phyloP scores from a whole-genome alignment of 2,329 filamentous ascomycete genomes.

The Clonostachys chloroleuca region DNA sequence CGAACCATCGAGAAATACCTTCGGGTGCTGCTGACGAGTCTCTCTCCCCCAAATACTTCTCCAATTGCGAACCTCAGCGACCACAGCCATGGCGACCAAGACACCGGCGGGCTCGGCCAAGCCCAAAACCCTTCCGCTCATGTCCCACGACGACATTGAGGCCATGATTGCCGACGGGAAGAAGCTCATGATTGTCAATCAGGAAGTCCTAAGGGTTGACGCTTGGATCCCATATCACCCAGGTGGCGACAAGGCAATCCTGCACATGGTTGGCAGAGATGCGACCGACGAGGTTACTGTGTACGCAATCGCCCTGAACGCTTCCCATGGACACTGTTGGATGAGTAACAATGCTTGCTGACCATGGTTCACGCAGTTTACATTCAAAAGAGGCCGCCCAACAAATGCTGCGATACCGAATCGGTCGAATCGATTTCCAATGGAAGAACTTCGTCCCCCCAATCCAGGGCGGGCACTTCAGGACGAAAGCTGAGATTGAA shows the following conservation, averaged over 20 bases:
- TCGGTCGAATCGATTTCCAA: constrained; percentile 73
- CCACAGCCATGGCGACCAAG: no score
- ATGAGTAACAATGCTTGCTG: no score
- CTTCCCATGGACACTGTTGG: background rate
- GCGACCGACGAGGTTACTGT: constrained; percentile 58
- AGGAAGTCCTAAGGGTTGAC: constrained; percentile 81
- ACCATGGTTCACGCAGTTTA: constrained; percentile 47
- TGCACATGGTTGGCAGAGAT: constrained; percentile 56
- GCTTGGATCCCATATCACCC: constrained; percentile 87
- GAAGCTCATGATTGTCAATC: constrained; percentile 75
- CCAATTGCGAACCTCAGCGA: no score
- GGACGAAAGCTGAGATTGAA: constrained; percentile 30
- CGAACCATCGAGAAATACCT: no score
- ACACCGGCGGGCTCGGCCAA: background rate
- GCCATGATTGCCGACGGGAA: constrained; percentile 77
- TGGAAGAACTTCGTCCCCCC: constrained; percentile 91
- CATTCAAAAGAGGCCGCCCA: constrained; percentile 73
- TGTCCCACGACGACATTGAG: constrained; percentile 46
- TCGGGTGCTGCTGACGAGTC: no score
- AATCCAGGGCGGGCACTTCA: constrained; percentile 83
- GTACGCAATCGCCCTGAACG: constrained; percentile 43
- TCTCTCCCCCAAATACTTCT: no score
- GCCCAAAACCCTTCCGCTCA: constrained; percentile 23
- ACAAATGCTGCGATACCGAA: constrained; percentile 57
- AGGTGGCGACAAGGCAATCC: constrained; percentile 84